Percentiles rank a stretch among this genome's conserved stretches.
phyloP scores from a whole-genome alignment of 116 monocot genomes.

The Trichopus zeylanicus region DNA sequence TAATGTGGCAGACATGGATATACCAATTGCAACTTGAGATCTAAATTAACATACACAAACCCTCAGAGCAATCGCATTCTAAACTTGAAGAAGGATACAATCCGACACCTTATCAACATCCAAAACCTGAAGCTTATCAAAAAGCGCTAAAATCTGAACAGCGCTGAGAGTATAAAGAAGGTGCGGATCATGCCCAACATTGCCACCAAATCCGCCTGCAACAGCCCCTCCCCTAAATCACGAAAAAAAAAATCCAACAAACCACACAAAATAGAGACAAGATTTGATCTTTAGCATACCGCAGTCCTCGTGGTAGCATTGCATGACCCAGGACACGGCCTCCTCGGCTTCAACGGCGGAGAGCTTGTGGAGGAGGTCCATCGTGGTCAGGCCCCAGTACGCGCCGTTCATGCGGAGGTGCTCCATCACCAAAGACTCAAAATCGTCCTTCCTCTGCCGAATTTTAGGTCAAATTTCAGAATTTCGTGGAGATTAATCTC shows the following conservation, averaged over 20 bases:
- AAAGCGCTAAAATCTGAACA: slow-evolving; percentile 78
- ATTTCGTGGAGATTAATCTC: too few relatives aligned
- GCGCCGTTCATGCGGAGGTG: slow-evolving; percentile 84
- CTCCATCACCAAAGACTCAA: slow-evolving; percentile 73
- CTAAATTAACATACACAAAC: not conserved
- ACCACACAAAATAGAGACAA: not conserved
- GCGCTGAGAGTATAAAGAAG: slow-evolving; percentile 83
- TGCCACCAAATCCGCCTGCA: slow-evolving; percentile 89
- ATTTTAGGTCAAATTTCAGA: too few relatives aligned
- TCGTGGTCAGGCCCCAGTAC: slow-evolving; percentile 93
- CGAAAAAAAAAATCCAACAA: not conserved
- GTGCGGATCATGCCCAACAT: slow-evolving; percentile 88
- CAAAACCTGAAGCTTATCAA: slow-evolving; percentile 60
- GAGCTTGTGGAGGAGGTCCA: slow-evolving; percentile 72
- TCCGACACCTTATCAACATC: slow-evolving; percentile 62
- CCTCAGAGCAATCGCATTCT: not conserved
- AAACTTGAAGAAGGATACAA: slow-evolving; percentile 73
- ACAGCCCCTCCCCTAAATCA: not conserved
- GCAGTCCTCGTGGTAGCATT: slow-evolving; percentile 56
- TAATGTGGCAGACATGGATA: too few relatives aligned
- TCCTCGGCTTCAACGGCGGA: slow-evolving; percentile 45
- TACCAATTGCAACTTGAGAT: too few relatives aligned
- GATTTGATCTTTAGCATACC: slow-evolving; percentile 15
- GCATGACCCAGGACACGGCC: slow-evolving; percentile 74
- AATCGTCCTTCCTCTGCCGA: slow-evolving; percentile 83